These are phyloP conservation scores for Aethionema arabicum DNA, from an alignment of 345 rosid genomes.

Conservation along the genomic window DNA sequence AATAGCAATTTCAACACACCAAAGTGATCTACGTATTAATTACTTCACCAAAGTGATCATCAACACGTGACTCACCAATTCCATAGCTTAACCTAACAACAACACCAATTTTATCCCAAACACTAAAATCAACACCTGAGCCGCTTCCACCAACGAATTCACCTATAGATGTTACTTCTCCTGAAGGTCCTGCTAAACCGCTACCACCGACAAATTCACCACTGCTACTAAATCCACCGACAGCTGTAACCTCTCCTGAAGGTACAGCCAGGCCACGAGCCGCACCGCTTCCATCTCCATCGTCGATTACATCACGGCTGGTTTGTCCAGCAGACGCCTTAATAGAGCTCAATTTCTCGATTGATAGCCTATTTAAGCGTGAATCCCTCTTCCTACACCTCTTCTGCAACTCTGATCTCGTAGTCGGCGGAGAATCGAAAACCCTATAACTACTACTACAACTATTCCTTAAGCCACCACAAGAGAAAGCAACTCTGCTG, in stretches of 20 bases:
- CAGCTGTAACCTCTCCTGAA: conserved; percentile 68
- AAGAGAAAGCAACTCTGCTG: conserved; percentile 37
- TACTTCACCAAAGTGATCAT: background rate
- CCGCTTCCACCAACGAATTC: conserved; percentile 52
- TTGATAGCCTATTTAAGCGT: conserved; percentile 23
- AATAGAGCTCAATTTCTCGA: conserved; percentile 25
- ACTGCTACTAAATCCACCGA: conserved; percentile 39
- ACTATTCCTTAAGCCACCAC: conserved; percentile 24
- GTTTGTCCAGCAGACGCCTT: conserved; percentile 48
- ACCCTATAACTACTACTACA: conserved; percentile 16
- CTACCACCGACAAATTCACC: conserved; percentile 52
- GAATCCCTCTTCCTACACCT: conserved; percentile 15
- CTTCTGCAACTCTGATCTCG: conserved; percentile 15
- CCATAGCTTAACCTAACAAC: conserved; percentile 79
- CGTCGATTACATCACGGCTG: conserved; percentile 50
- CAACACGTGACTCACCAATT: conserved; percentile 55
- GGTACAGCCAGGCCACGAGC: conserved; percentile 44
- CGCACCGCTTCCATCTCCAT: conserved; percentile 34
- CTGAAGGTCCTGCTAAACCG: conserved; percentile 55
- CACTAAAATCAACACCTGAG: conserved; percentile 45
- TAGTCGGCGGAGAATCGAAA: conserved; percentile 35
- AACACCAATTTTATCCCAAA: conserved; percentile 91
- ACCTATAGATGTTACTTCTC: conserved; percentile 76
- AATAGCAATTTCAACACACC: background rate
- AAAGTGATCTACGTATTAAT: too few relatives aligned